These are phyloP conservation scores for Globisporangium mamillatum DNA, from an alignment of 352 stramenopile genomes.

Conservation along the genomic window DNA sequence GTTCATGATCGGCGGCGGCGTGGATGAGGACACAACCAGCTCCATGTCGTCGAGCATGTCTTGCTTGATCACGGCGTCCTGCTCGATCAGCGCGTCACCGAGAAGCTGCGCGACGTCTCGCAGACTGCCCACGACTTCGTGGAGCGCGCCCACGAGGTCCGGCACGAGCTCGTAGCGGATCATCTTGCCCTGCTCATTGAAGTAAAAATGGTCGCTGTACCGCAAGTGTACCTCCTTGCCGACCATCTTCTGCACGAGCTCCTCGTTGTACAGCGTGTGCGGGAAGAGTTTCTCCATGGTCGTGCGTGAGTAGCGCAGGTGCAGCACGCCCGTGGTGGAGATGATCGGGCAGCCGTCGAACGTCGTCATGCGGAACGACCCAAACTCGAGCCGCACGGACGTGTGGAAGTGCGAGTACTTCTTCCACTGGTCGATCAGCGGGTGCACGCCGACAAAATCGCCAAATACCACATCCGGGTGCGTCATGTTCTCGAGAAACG, in stretches of 20 bases:
- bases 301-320: constrained; percentile 42
- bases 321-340: constrained; percentile 27
- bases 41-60: constrained; percentile 11
- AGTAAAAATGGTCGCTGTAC: constrained; percentile 44
- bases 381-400: constrained; percentile 28
- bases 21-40: neutral
- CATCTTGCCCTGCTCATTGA: constrained; percentile 29
- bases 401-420: constrained; percentile 29
- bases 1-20: constrained; percentile 17
- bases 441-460: constrained; percentile 17
- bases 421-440: constrained; percentile 29
- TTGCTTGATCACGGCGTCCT: constrained; percentile 24
- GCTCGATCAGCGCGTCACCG: constrained; percentile 28
- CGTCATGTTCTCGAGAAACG: constrained; percentile 26
- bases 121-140: constrained; percentile 35
- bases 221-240: constrained; percentile 38
- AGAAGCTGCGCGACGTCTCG: constrained; percentile 38
- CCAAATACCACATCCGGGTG: constrained; percentile 26
- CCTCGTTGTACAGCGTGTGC: constrained; percentile 27
- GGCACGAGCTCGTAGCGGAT: constrained; percentile 30
- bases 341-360: constrained; percentile 26
- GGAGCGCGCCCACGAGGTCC: constrained; percentile 33
- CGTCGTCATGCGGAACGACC: constrained; percentile 21
- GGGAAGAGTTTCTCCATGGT: constrained; percentile 54
- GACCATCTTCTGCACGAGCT: constrained; percentile 44